These are phyloP conservation scores for Arthrinium phaeospermum DNA, from an alignment of 2,329 filamentous ascomycete genomes.

Conservation along the genomic window DNA sequence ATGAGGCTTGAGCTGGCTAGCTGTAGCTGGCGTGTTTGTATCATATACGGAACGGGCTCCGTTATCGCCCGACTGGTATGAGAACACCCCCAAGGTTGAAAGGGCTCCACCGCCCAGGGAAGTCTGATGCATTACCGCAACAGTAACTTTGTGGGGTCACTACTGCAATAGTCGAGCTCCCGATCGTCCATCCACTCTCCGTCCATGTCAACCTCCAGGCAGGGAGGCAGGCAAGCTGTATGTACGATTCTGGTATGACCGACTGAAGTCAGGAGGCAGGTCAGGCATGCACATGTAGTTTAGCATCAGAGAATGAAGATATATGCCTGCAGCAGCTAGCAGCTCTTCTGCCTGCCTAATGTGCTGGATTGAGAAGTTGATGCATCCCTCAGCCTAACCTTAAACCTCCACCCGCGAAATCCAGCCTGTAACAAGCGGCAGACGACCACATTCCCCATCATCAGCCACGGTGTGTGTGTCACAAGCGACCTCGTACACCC, in stretches of 20 bases:
- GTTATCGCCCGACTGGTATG: constrained; percentile 23
- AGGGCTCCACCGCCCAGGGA: neutral
- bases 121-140: constrained; percentile 17
- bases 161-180: constrained; percentile 6
- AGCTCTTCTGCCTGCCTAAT: neutral
- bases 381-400: constrained; percentile 4
- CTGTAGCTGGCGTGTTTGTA: constrained; percentile 6
- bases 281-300: neutral
- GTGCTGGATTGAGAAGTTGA: neutral
- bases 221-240: neutral
- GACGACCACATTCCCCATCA: constrained; percentile 1
- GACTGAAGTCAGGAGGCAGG: neutral
- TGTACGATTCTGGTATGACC: neutral
- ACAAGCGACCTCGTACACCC: constrained; percentile 2
- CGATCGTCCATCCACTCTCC: constrained; percentile 5
- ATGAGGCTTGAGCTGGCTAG: constrained; percentile 8
- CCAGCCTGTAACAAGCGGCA: constrained; percentile 14
- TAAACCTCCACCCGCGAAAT: constrained; percentile 1
- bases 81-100: neutral
- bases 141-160: constrained; percentile 15
- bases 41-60: constrained; percentile 2
- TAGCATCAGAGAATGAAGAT: neutral
- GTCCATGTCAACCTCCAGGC: neutral
- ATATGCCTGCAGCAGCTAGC: neutral
- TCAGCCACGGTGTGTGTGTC: constrained; percentile 9